Conservation (phyloP, 805 yeast species). For the Phaffomyces opuntiae region DNA sequence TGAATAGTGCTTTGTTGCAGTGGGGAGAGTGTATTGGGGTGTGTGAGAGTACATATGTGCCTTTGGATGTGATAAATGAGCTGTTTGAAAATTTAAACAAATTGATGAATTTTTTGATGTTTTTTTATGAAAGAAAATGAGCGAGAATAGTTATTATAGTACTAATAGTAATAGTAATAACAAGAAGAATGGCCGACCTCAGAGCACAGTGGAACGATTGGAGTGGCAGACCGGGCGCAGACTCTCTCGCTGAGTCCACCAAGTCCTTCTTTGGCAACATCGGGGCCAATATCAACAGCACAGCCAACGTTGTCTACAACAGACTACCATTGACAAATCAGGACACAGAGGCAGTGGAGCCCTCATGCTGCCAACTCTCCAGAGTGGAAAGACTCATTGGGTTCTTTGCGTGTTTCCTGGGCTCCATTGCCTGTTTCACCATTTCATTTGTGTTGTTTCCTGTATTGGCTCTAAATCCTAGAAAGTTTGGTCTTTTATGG, state of each 20-base stretch:
- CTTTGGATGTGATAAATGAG: no score
- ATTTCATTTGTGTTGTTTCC: conserved; percentile 83
- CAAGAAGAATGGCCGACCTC: conserved; percentile 19
- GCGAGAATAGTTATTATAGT: no score
- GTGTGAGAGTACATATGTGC: no score
- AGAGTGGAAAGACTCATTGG: conserved; percentile 76
- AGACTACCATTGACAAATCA: conserved; percentile 58
- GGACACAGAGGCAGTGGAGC: conserved; percentile 50
- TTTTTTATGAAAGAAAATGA: no score
- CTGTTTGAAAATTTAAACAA: no score
- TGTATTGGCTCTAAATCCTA: conserved; percentile 78
- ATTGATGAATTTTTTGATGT: no score
- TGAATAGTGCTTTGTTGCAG: no score
- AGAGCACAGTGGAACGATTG: conserved; percentile 35
- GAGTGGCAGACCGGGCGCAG: conserved; percentile 22
- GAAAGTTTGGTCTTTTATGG: conserved; percentile 89
- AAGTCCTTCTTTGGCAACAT: conserved; percentile 28
- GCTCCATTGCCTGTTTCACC: conserved; percentile 74
- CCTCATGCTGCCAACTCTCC: conserved; percentile 68
- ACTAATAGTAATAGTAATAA: no score
- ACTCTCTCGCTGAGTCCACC: conserved; percentile 24
- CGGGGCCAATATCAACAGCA: conserved; percentile 29
- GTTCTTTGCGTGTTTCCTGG: conserved; percentile 69
- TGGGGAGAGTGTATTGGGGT: no score
- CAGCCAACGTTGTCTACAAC: conserved; percentile 52